Base-by-base conservation (phyloP, 1,139 yeast species). In the Blastobotrys illinoisensis region DNA sequence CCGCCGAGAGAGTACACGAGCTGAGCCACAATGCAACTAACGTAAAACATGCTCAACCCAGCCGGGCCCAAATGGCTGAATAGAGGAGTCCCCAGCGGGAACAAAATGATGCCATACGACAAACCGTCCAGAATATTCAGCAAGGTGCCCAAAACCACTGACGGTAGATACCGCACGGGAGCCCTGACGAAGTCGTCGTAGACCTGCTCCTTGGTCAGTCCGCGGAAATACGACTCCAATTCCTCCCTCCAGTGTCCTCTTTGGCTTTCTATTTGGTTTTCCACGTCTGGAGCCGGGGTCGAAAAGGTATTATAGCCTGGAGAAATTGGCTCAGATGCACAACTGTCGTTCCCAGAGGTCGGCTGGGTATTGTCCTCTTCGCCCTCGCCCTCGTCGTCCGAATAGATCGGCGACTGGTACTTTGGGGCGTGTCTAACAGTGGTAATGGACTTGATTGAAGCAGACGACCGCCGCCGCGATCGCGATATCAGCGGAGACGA, bases 71-170 rank as follows among this genome's bases (percentile, higher is more conserved):
- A 73, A 11, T 79, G 74, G 0, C 90, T 75, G 67, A 93, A 93
- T 0, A 86, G 70, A 0, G 90, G 80, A 59, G 86, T 91, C 46
- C 95, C 85, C 28, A 91, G 78, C 0, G 99, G 99, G 72, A 93
- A 93, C 76, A 93, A 82, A 66, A 93, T 91, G 97, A 93, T 91
- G 49, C 99, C 99, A 68, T 93, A 93, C 0, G 97, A 89, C 51
- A 93, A 77, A 0, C 96, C 99, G 71, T 93, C 99, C 54, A 93
- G 78, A 51, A 93, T 86, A 66, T 93, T 93, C 49, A 93, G 75
- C 49, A 93, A 72, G 0, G 90, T 77, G 0, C 99, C 99, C 46
- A 93, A 74, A 48, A 89, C 79, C 5, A 91, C 97, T 0, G 96
- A 85, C 0, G 95, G 95, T 1, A 83, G 56, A 64, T 79, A 83